Conservation (phyloP, 495 filamentous ascomycete genomes). For the Hypomontagnella submonticulosa region DNA sequence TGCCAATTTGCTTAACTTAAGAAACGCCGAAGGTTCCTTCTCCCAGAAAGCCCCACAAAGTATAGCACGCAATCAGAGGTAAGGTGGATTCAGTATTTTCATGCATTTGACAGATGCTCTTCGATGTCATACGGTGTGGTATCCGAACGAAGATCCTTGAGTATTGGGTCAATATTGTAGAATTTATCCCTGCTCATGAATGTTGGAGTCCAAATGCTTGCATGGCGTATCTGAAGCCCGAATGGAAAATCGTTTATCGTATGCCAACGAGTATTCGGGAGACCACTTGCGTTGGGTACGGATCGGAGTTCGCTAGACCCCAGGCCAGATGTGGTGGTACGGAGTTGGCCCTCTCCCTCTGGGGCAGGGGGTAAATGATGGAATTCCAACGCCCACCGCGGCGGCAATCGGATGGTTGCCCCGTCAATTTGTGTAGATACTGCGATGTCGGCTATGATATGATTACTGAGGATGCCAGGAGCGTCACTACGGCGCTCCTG, state of each 20-base stretch:
- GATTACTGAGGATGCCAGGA: not conserved
- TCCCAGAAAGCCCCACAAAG: too few relatives aligned
- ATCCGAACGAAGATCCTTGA: too few relatives aligned
- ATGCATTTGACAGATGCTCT: conserved; percentile 5
- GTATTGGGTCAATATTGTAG: not conserved
- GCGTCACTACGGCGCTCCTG: not conserved
- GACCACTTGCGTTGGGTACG: too few relatives aligned
- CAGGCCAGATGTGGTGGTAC: too few relatives aligned
- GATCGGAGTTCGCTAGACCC: too few relatives aligned
- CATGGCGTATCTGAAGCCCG: not conserved
- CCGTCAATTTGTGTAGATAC: not conserved
- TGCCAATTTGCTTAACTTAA: too few relatives aligned
- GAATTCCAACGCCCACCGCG: not conserved
- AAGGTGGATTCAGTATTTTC: conserved; percentile 11
- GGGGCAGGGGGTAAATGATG: not conserved
- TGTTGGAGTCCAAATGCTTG: not conserved
- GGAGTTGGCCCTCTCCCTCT: not conserved
- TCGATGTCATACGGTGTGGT: not conserved
- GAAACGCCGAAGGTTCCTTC: too few relatives aligned
- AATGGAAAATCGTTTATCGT: not conserved
- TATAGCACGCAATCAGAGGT: conserved; percentile 9
- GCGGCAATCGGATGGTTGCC: not conserved
- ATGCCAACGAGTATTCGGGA: not conserved
- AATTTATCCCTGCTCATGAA: conserved; percentile 14
- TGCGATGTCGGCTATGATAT: not conserved